phyloP scores from a whole-genome alignment of 2,329 filamentous ascomycete genomes.

The Rhinocladiella mackenziei region DNA sequence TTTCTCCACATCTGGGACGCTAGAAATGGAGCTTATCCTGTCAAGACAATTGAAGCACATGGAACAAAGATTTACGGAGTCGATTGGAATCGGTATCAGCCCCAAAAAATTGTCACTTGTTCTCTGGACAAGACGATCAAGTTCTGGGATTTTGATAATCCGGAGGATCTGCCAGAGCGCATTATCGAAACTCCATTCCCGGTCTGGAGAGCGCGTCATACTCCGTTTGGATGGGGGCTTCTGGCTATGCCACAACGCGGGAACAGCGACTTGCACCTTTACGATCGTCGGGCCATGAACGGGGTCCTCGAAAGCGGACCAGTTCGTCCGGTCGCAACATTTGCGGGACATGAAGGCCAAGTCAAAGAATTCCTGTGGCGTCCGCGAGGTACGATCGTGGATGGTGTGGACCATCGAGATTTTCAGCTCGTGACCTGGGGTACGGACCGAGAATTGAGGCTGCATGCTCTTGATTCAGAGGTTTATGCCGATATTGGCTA shows the following conservation, averaged over 20 bases:
- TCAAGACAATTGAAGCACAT: slow-evolving; percentile 82
- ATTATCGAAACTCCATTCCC: slow-evolving; percentile 80
- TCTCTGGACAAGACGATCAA: slow-evolving; percentile 90
- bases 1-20: slow-evolving; percentile 89
- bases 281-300: slow-evolving; percentile 55
- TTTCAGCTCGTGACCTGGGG: slow-evolving; percentile 95
- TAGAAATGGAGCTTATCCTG: slow-evolving; percentile 69
- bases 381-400: slow-evolving; percentile 63
- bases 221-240: slow-evolving; percentile 80
- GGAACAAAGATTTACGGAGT: slow-evolving; percentile 91
- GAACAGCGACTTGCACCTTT: slow-evolving; percentile 78
- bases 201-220: slow-evolving; percentile 86
- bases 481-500: slow-evolving; percentile 68
- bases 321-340: slow-evolving; percentile 47
- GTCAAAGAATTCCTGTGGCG: slow-evolving; percentile 93
- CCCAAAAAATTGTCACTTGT: slow-evolving; percentile 74
- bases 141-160: slow-evolving; percentile 76
- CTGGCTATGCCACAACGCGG: slow-evolving; percentile 90
- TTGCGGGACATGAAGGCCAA: slow-evolving; percentile 56
- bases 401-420: slow-evolving; percentile 75
- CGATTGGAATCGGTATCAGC: slow-evolving; percentile 81
- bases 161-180: slow-evolving; percentile 64
- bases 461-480: slow-evolving; percentile 67
- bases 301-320: slow-evolving; percentile 33
- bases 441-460: slow-evolving; percentile 73